Percentiles rank a stretch among this genome's conserved stretches.
Evolutionary conservation across 2,329 filamentous ascomycete species (phyloP).

Genomic region (Colletotrichum tropicicola): DNA sequence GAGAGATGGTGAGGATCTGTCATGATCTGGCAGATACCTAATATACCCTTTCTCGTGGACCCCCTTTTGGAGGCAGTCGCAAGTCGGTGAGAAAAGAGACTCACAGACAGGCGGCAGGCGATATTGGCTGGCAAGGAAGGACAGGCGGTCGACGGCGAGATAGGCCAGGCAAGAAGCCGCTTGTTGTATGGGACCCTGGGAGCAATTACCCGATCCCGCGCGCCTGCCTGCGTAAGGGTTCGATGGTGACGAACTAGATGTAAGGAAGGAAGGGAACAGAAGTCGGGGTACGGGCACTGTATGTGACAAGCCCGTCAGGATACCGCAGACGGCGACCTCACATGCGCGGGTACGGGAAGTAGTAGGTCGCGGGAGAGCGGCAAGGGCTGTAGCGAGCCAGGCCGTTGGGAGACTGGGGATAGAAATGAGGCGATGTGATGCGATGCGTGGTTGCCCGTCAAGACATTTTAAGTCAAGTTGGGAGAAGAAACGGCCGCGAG

Average conservation of each 20-base stretch:
- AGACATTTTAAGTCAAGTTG: constrained; percentile 28
- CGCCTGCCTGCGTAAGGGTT: constrained; percentile 11
- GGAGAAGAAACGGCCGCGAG: constrained; percentile 20
- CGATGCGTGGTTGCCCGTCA: constrained; percentile 4
- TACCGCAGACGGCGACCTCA: constrained; percentile 1
- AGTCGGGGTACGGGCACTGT: constrained; percentile 9
- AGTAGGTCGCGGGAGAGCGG: constrained; percentile 10
- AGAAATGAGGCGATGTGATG: constrained; percentile 8
- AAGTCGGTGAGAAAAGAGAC: constrained; percentile 23
- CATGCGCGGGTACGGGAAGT: background rate
- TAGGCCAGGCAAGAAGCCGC: constrained; percentile 12
- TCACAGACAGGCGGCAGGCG: background rate
- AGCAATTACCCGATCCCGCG: constrained; percentile 9
- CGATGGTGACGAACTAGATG: constrained; percentile 9
- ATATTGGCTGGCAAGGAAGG: constrained; percentile 7
- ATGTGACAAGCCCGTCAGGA: background rate
- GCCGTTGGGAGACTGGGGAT: constrained; percentile 16
- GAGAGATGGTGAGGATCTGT: constrained; percentile 1
- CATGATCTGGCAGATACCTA: constrained; percentile 28
- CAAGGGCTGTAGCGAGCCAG: constrained; percentile 23
- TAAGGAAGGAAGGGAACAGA: background rate
- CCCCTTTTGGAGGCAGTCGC: background rate
- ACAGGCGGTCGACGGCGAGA: constrained; percentile 7
- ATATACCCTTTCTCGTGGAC: constrained; percentile 19
- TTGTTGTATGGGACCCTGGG: constrained; percentile 20